phyloP scores from a whole-genome alignment of 495 filamentous ascomycete genomes.

The Neurospora sp. region DNA sequence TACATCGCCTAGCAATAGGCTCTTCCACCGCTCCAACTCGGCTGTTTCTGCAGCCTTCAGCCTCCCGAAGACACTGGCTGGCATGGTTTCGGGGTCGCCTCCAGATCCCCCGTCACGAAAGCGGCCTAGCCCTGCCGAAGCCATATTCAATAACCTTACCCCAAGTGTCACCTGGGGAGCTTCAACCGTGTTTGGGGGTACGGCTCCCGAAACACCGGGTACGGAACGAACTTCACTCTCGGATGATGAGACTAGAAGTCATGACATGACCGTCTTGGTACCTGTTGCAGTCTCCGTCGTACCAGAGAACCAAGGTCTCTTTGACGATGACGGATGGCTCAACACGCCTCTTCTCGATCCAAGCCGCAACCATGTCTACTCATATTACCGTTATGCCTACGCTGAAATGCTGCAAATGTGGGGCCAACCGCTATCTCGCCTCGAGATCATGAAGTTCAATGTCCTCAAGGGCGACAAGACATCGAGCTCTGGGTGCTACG shows the following conservation, averaged over 20 bases:
- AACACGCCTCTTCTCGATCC: conserved; percentile 60
- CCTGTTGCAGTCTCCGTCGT: conserved; percentile 47
- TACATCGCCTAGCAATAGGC: conserved; percentile 57
- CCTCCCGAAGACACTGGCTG: conserved; percentile 61
- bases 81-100: conserved; percentile 60
- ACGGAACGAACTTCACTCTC: conserved; percentile 37
- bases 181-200: conserved; percentile 46
- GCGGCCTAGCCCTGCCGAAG: conserved; percentile 57
- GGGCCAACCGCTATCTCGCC: conserved; percentile 61
- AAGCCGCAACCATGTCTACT: conserved; percentile 47
- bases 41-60: conserved; percentile 55
- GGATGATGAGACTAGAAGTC: conserved; percentile 32
- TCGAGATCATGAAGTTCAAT: conserved; percentile 81
- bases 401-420: conserved; percentile 74
- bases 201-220: conserved; percentile 27
- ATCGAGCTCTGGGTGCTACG: conserved; percentile 9
- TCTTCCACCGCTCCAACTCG: conserved; percentile 42
- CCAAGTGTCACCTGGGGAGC: conserved; percentile 57
- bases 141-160: conserved; percentile 48
- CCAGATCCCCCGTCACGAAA: conserved; percentile 51
- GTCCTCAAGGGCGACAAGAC: conserved; percentile 38
- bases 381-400: conserved; percentile 66
- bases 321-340: conserved; percentile 67
- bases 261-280: conserved; percentile 30
- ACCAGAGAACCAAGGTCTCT: conserved; percentile 65